Evolutionary conservation across 2,329 filamentous ascomycete species (phyloP), one percentile per base, ranked within the genome.

Genomic region (Juglanconis oblonga): DNA sequence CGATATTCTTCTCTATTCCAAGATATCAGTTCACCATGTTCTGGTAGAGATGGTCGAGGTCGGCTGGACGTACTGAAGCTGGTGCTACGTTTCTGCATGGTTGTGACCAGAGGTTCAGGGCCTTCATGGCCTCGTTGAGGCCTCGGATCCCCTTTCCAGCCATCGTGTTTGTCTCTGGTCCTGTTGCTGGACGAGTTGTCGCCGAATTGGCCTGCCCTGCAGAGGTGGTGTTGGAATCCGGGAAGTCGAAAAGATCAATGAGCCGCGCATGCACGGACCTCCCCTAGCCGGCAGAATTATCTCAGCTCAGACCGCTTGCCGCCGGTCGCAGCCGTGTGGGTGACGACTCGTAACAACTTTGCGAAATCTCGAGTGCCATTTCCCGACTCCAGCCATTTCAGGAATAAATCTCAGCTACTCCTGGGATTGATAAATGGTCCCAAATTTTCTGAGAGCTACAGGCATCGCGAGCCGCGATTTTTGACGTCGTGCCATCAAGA

Each of bases 71-170:
- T 57, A 52, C 52, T n/a, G 47, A 33, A 24, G 24, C 61, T 50
- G 65, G 63, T 32, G 64, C 52, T 63, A 65, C 4, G 36, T 49
- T 70, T 68, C 70, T 77, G 67, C 72, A 74, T 56, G 73, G 70
- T 70, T 78, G 72, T 58, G 78, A 74, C 33, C 78, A 78, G 62
- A 84, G 68, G 67, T 74, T 77, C 64, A 85, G 70, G 57, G 77
- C 70, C 65, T 72, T 77, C 74, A 85, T 77, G 64, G 81, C 82
- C 78, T 84, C 82, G 44, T 69, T 72, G 69, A 85, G 79, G 67
- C 79, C 76, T 64, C 77, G 77, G 65, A 78, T 72, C 64, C 81
- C 77, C 68, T 77, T 81, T 57, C 74, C 75, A 59, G 80, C 77
- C 81, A 84, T 78, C 38, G 36, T 32, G 49, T 17, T 10, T 3